These are phyloP conservation scores for Dalbergia cultrata DNA, from an alignment of 306 rosid genomes.

Conservation along the genomic window DNA sequence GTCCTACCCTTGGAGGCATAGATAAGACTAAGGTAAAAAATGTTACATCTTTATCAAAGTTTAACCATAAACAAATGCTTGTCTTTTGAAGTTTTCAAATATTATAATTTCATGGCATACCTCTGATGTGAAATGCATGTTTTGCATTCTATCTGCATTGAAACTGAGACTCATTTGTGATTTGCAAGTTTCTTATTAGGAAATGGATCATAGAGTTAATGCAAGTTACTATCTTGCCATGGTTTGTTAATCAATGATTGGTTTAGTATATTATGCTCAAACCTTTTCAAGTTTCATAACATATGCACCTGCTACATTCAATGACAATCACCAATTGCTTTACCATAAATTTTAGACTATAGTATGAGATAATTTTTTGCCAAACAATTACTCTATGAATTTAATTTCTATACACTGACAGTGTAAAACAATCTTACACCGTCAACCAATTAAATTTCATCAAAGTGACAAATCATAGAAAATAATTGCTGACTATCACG, in stretches of 20 bases:
- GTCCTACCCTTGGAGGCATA: slow-evolving; percentile 89
- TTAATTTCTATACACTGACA: too few species aligned
- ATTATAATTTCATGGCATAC: slow-evolving; percentile 28
- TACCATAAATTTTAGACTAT: slow-evolving; percentile 15
- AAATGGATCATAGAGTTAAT: slow-evolving; percentile 69
- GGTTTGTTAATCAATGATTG: slow-evolving; percentile 35
- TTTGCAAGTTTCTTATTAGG: slow-evolving; percentile 61
- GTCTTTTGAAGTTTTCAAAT: background rate
- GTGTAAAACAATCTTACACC: too few species aligned
- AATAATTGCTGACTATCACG: too few species aligned
- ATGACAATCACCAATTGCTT: slow-evolving; percentile 41
- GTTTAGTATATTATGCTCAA: background rate
- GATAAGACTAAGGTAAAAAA: slow-evolving; percentile 58
- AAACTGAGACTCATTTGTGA: slow-evolving; percentile 44
- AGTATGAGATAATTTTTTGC: slow-evolving; percentile 1
- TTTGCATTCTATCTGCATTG: slow-evolving; percentile 26
- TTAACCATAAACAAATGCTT: slow-evolving; percentile 7
- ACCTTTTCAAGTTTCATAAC: background rate
- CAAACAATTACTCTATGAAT: background rate
- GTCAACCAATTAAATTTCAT: too few species aligned
- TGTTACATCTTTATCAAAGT: slow-evolving; percentile 3
- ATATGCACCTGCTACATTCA: background rate
- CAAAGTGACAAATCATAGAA: too few species aligned
- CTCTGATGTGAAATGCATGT: slow-evolving; percentile 9
- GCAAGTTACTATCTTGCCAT: slow-evolving; percentile 58